Base-by-base conservation (phyloP, 164 flowering plant species). In the Sedum album region DNA sequence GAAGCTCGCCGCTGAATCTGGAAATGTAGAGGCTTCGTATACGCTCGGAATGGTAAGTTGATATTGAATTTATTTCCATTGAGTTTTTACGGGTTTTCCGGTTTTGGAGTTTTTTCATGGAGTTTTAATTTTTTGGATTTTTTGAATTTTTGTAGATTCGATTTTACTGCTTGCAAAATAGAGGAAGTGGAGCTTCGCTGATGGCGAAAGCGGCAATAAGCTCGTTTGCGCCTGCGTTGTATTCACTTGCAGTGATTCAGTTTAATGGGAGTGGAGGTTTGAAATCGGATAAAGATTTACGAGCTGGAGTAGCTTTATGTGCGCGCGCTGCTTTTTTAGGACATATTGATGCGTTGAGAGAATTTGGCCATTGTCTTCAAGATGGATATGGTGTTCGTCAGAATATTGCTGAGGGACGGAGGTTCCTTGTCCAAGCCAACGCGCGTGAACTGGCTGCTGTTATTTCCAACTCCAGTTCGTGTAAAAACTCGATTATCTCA, bases 191-290 rank as follows among this genome's bases (percentile, higher is more conserved):
- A 6, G 83, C 84, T 0, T 84, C 93, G 17, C 78, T 91, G 9
- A 84, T 91, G 87, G 96, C 92, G 0, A 84, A 83, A 61, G 97
- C 83, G 21, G 67, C 67, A 5, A 65, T 65, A 9, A 65, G 31
- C 1, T 36, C 67, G 21, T 41, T 36, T 26, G 82, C 92, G 62
- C 76, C 80, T 66, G 83, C 94, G 0, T 78, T 91, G 2, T 89
- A 89, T 78, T 83, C 96, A 3, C 81, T 91, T 6, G 87, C 97
- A 14, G 89, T 91, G 53, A 83, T 91, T 46, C 94, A 88, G 71
- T 91, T 91, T 82, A 92, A 91, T 79, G 95, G 97, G 41, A 86
- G 95, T 71, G 87, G 94, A 23, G 83, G 84, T 41, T 62, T 85
- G 2, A 87, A 83, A 72, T 74, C 44, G 67, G 85, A 80, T 72